Evolutionary conservation across 2,329 filamentous ascomycete species (phyloP).

Genomic region (Escovopsis weberi): DNA sequence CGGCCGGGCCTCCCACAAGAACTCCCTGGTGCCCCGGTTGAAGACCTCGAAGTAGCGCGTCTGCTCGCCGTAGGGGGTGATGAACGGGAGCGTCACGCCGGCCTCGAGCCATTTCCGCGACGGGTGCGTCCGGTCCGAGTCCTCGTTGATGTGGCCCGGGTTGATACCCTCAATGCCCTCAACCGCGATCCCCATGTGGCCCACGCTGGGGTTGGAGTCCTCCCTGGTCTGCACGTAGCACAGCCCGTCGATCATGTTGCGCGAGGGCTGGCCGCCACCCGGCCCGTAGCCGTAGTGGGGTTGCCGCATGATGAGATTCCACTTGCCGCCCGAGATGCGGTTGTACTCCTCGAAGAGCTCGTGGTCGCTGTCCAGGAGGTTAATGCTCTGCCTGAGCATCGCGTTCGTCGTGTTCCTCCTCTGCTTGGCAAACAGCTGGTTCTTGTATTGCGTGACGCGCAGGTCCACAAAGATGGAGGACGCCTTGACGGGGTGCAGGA

Average conservation of each 20-base stretch:
- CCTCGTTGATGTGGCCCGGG: conserved; percentile 32
- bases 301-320: conserved; percentile 40
- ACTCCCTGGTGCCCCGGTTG: conserved; percentile 17
- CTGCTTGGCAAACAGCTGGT: conserved; percentile 40
- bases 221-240: conserved; percentile 38
- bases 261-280: conserved; percentile 23
- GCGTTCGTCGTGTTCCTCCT: conserved; percentile 41
- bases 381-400: conserved; percentile 29
- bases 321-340: conserved; percentile 35
- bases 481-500: conserved; percentile 45
- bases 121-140: conserved; percentile 34
- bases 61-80: conserved; percentile 17
- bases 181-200: conserved; percentile 19
- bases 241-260: conserved; percentile 39
- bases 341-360: conserved; percentile 37
- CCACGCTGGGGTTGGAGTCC: conserved; percentile 30
- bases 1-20: conserved; percentile 15
- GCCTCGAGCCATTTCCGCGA: conserved; percentile 19
- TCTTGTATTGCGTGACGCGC: conserved; percentile 29
- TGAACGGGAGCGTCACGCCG: conserved; percentile 15
- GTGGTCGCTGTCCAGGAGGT: conserved; percentile 37
- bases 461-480: conserved; percentile 38
- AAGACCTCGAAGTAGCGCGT: conserved; percentile 22
- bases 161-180: conserved; percentile 20
- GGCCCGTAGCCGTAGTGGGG: conserved; percentile 29